Conservation (phyloP, 345 rosid genomes). For the Anastatica hierochuntica region DNA sequence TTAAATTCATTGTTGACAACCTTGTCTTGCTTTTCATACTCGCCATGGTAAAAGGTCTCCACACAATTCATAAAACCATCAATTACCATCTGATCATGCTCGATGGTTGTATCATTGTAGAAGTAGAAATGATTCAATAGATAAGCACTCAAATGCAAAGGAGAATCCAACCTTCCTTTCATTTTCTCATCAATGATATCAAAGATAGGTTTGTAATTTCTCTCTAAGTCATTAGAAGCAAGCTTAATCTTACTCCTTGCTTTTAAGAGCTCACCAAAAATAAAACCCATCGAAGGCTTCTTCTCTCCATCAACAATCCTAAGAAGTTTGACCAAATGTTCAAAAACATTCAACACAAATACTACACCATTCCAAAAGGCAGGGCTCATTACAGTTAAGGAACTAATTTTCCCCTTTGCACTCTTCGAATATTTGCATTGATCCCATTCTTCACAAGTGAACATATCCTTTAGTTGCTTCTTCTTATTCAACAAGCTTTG, state of each 20-base stretch:
- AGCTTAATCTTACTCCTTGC: neutral
- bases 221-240: neutral
- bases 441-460: no score
- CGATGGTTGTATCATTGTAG: neutral
- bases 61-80: neutral
- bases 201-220: neutral
- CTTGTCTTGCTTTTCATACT: neutral
- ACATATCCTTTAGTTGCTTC: no score
- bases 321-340: neutral
- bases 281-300: neutral
- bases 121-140: neutral
- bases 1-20: neutral
- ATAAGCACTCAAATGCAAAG: neutral
- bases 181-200: slow-evolving; percentile 10
- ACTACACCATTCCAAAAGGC: neutral
- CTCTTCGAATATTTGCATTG: no score
- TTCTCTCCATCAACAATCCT: neutral
- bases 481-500: no score
- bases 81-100: neutral
- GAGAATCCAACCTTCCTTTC: slow-evolving; percentile 2
- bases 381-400: neutral
- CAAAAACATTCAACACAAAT: neutral
- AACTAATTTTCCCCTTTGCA: no score
- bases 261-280: neutral
- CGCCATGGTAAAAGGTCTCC: neutral